Evolutionary conservation across 495 filamentous ascomycete genomes (phyloP).

Genomic region (Hypoxylon fragiforme): DNA sequence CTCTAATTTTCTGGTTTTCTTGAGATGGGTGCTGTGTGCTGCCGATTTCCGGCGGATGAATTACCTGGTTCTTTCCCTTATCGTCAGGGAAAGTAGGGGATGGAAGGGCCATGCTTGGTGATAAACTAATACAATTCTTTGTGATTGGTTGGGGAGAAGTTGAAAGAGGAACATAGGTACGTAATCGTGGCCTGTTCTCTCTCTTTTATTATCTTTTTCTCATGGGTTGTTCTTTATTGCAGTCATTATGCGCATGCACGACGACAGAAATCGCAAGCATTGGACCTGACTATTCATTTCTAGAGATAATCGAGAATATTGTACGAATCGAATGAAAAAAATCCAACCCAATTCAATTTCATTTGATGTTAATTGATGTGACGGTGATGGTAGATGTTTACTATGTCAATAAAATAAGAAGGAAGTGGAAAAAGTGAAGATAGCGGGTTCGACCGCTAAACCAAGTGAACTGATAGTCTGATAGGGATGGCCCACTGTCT

Average conservation of each 20-base stretch:
- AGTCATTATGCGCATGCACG: not conserved
- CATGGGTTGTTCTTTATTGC: too few relatives aligned
- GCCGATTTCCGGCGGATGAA: constrained; percentile 27
- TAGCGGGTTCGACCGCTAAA: constrained; percentile 11
- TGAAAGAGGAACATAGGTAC: constrained; percentile 14
- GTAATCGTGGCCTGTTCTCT: constrained; percentile 15
- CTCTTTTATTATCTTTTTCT: too few relatives aligned
- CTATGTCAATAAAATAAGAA: not conserved
- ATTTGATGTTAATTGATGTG: too few relatives aligned
- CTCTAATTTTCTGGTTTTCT: too few relatives aligned
- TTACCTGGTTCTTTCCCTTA: constrained; percentile 29
- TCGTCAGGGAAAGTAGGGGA: constrained; percentile 12
- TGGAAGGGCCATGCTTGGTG: constrained; percentile 17
- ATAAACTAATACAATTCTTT: constrained; percentile 17
- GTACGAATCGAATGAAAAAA: too few relatives aligned
- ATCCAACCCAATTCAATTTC: too few relatives aligned
- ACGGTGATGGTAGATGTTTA: constrained; percentile 9
- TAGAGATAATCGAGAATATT: too few relatives aligned
- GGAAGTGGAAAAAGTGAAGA: not conserved
- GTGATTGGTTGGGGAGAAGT: constrained; percentile 21
- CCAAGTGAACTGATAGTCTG: not conserved
- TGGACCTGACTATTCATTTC: too few relatives aligned
- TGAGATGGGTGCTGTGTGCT: constrained; percentile 1
- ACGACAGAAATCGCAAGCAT: too few relatives aligned
- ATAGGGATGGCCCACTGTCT: not conserved